Conservation (phyloP, 2,329 filamentous ascomycete species). For the Pseudocercospora fuligena region DNA sequence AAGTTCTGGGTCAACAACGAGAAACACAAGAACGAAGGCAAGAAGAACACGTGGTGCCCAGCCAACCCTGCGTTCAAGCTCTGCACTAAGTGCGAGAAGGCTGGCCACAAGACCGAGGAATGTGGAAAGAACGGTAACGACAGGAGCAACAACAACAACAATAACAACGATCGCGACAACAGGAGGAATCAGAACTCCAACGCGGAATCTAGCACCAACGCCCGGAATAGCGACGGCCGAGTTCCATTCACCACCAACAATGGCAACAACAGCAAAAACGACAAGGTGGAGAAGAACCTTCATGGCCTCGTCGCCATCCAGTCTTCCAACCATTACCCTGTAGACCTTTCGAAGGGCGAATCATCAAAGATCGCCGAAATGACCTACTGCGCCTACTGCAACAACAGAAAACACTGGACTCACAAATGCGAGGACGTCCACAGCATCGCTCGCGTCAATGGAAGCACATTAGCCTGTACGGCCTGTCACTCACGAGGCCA, state of each 20-base stretch:
- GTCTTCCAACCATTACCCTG: neutral
- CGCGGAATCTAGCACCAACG: neutral
- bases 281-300: neutral
- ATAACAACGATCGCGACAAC: neutral
- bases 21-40: neutral
- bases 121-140: neutral
- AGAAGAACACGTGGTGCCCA: neutral
- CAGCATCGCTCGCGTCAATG: neutral
- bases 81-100: neutral
- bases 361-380: neutral
- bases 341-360: neutral
- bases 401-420: slow-evolving; percentile 11
- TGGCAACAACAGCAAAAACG: neutral
- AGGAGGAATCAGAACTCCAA: slow-evolving; percentile 6
- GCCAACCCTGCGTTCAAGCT: neutral
- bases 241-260: neutral
- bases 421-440: slow-evolving; percentile 3
- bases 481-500: slow-evolving; percentile 20
- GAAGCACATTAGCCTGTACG: slow-evolving; percentile 12
- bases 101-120: neutral
- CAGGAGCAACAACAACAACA: slow-evolving; percentile 7
- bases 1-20: neutral
- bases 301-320: neutral
- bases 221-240: neutral
- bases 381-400: slow-evolving; percentile 19